Evolutionary conservation across 164 flowering plant genomes (phyloP).

Genomic region (Dillenia turbinata): DNA sequence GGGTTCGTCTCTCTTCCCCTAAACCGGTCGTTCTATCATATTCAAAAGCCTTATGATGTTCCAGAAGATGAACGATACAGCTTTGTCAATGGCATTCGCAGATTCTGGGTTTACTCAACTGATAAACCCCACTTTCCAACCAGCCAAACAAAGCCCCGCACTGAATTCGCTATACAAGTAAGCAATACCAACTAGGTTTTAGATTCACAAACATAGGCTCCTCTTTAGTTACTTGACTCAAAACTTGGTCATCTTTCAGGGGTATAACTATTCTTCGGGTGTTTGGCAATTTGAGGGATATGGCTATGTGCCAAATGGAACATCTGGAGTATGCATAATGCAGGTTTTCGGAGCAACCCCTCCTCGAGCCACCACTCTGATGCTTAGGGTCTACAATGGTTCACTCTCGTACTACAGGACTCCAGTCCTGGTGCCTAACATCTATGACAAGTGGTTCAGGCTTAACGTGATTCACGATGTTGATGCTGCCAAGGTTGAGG

Average conservation of each 20-base stretch:
- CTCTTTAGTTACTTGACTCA: too few relatives aligned
- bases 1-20: constrained; percentile 11
- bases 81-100: constrained; percentile 25
- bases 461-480: constrained; percentile 32
- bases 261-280: constrained; percentile 6
- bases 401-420: constrained; percentile 21
- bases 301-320: constrained; percentile 26
- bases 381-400: constrained; percentile 26
- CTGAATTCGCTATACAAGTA: constrained; percentile 23
- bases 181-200: not conserved
- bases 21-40: constrained; percentile 6
- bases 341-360: constrained; percentile 28
- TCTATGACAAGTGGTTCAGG: constrained; percentile 25
- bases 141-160: constrained; percentile 26
- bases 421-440: constrained; percentile 9
- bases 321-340: constrained; percentile 33
- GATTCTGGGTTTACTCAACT: constrained; percentile 25
- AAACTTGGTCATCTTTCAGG: too few relatives aligned
- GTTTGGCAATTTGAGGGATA: constrained; percentile 40
- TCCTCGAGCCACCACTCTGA: constrained; percentile 27
- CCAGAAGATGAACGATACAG: constrained; percentile 12
- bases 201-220: too few relatives aligned
- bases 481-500: constrained; percentile 8
- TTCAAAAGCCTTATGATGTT: constrained; percentile 17
- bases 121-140: constrained; percentile 22